Percentiles rank a stretch among this genome's conserved stretches.
Evolutionary conservation across 257 asterid species (phyloP).

Genomic region (Scutellaria baicalensis): DNA sequence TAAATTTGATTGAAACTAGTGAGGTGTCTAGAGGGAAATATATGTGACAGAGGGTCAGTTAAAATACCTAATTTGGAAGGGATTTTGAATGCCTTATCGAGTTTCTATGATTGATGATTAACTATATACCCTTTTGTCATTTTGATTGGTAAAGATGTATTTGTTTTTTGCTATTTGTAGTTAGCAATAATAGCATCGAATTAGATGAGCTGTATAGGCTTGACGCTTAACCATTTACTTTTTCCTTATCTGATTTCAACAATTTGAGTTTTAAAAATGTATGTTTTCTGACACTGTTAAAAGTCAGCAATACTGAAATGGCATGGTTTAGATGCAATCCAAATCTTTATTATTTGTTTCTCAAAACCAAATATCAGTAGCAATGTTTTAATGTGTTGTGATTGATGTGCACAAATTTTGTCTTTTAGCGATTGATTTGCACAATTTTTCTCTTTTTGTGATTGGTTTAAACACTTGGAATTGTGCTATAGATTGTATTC

Average conservation of each 20-base stretch:
- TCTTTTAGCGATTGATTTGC: neutral
- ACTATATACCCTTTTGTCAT: too few species aligned
- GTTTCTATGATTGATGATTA: too few species aligned
- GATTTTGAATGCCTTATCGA: too few species aligned
- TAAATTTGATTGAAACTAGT: neutral
- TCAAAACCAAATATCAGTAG: neutral
- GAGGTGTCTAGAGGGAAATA: neutral
- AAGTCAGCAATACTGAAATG: neutral
- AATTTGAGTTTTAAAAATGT: conserved; percentile 3
- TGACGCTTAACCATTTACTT: neutral
- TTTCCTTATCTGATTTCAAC: neutral
- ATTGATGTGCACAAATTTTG: neutral
- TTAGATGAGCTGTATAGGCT: neutral
- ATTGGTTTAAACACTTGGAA: conserved; percentile 12
- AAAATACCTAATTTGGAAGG: too few species aligned
- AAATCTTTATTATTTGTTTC: neutral
- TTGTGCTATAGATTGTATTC: conserved; percentile 56
- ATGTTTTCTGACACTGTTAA: neutral
- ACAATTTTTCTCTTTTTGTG: neutral
- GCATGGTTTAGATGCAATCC: neutral
- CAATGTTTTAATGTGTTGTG: neutral
- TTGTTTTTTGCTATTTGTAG: too few species aligned
- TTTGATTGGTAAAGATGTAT: too few species aligned
- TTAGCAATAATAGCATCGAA: too few species aligned
- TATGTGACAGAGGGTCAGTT: neutral